phyloP scores from a whole-genome alignment of 169 alveolate species.

The Plasmodium adleri region DNA sequence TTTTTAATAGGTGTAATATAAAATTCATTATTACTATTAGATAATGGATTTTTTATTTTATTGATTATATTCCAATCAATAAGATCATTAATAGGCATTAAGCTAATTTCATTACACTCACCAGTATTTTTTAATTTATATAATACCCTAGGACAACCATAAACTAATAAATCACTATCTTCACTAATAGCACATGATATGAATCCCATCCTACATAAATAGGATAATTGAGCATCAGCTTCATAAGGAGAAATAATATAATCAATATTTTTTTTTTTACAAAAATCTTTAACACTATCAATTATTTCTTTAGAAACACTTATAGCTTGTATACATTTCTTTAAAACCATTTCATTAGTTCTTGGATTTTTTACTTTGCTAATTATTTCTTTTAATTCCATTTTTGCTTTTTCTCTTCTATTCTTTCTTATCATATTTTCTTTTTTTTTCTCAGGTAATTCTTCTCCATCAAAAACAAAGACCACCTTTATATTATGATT shows the following conservation, averaged over 20 bases:
- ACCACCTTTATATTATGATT: slow-evolving; percentile 55
- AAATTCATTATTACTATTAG: slow-evolving; percentile 38
- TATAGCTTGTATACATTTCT: slow-evolving; percentile 86
- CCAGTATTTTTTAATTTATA: slow-evolving; percentile 87
- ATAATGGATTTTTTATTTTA: slow-evolving; percentile 44
- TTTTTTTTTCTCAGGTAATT: slow-evolving; percentile 85
- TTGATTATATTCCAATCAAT: slow-evolving; percentile 60
- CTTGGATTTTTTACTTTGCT: slow-evolving; percentile 72
- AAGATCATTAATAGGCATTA: slow-evolving; percentile 67
- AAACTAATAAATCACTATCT: slow-evolving; percentile 96
- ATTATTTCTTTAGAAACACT: slow-evolving; percentile 84
- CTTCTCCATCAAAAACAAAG: slow-evolving; percentile 88
- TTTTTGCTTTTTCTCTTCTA: slow-evolving; percentile 84
- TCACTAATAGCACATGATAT: slow-evolving; percentile 92
- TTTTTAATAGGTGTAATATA: slow-evolving; percentile 51
- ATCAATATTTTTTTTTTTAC: slow-evolving; percentile 85
- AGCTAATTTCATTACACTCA: slow-evolving; percentile 80
- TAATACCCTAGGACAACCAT: slow-evolving; percentile 93
- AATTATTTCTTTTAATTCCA: slow-evolving; percentile 82
- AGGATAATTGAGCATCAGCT: slow-evolving; percentile 98
- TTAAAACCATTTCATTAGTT: slow-evolving; percentile 78
- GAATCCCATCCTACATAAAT: slow-evolving; percentile 92
- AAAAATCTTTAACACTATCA: slow-evolving; percentile 77
- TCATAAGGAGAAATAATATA: slow-evolving; percentile 98
- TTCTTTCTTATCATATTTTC: slow-evolving; percentile 81